These are phyloP conservation scores for Penicillium ucsense DNA, from an alignment of 495 filamentous ascomycete species.

Conservation along the genomic window DNA sequence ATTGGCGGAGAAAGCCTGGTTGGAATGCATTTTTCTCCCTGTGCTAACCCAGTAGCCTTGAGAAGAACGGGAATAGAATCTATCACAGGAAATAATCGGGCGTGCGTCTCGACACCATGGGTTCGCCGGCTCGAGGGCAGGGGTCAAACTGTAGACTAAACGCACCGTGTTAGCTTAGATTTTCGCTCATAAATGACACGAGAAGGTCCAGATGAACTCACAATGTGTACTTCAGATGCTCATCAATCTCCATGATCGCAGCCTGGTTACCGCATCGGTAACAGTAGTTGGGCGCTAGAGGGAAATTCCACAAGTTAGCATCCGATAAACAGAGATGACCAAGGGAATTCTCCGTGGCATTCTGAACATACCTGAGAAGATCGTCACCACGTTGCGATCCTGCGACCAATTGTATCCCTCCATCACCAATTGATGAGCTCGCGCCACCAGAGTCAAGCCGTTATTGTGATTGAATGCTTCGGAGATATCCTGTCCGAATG, in stretches of 20 bases:
- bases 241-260: constrained; percentile 99
- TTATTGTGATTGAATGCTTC: constrained; percentile 99
- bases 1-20: constrained; percentile 19
- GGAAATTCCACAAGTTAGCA: background rate
- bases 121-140: constrained; percentile 92
- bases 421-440: constrained; percentile 96
- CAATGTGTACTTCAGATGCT: constrained; percentile 99
- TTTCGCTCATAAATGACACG: background rate
- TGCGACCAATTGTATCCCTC: constrained; percentile 98
- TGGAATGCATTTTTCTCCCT: constrained; percentile 23
- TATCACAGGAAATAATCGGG: constrained; percentile 96
- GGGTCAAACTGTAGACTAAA: constrained; percentile 96
- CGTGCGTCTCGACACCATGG: constrained; percentile 95
- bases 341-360: too few relatives aligned
- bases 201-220: constrained; percentile 40
- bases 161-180: constrained; percentile 7
- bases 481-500: constrained; percentile 98
- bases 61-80: constrained; percentile 24
- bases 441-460: constrained; percentile 86
- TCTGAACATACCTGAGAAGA: constrained; percentile 72
- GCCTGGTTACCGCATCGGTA: constrained; percentile 98
- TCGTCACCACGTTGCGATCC: constrained; percentile 94
- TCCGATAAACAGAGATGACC: too few relatives aligned
- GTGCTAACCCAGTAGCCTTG: constrained; percentile 23
- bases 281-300: constrained; percentile 86